phyloP scores from a whole-genome alignment of 768 basidiomycete species.

The Rhizopogon salebrosus region DNA sequence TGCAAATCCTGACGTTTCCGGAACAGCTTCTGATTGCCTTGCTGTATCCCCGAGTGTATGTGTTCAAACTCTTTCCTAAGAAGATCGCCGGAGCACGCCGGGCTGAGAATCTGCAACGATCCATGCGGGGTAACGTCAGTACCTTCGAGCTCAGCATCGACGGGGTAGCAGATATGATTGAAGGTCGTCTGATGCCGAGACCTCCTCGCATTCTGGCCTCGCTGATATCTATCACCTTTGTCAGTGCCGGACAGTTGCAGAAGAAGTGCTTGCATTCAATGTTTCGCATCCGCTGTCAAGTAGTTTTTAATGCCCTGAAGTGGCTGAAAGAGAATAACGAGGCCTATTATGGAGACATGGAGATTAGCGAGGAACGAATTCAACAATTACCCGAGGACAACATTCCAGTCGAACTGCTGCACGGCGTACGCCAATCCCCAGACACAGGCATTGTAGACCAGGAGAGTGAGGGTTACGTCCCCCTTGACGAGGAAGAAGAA shows the following conservation, averaged over 20 bases:
- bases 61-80: no score
- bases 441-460: no score
- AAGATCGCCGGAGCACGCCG: no score
- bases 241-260: slow-evolving; percentile 19
- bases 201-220: slow-evolving; percentile 18
- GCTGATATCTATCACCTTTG: slow-evolving; percentile 26
- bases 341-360: slow-evolving; percentile 18
- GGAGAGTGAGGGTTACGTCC: no score
- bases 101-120: no score
- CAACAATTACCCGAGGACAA: slow-evolving; percentile 24
- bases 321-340: slow-evolving; percentile 34
- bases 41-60: no score
- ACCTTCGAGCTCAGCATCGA: no score
- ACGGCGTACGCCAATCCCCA: no score
- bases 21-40: slow-evolving; percentile 36
- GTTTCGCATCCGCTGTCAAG: slow-evolving; percentile 18
- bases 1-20: slow-evolving; percentile 27
- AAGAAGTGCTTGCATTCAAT: slow-evolving; percentile 13
- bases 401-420: slow-evolving; percentile 3
- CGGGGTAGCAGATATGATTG: no score
- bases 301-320: slow-evolving; percentile 19
- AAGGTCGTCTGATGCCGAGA: slow-evolving; percentile 23
- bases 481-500: no score
- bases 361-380: slow-evolving; percentile 15
- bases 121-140: no score